Conservation (phyloP, 352 stramenopile genomes). For the Plasmopara viticola region DNA sequence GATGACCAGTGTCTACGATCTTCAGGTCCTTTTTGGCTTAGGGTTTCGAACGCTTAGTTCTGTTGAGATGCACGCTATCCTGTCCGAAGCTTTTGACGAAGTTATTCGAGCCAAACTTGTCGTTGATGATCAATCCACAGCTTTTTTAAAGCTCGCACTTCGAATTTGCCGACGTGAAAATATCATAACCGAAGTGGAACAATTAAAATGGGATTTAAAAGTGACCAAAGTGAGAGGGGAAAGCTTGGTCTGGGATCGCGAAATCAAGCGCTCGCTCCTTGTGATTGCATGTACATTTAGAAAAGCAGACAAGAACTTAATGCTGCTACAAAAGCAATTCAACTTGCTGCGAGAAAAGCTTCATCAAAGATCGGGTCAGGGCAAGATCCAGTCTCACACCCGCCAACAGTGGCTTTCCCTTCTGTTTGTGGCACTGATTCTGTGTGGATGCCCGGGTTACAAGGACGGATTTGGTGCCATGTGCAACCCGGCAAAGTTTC, state of each 20-base stretch:
- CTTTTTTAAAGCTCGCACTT: conserved; percentile 31
- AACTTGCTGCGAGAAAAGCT: conserved; percentile 1
- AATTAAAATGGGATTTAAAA: conserved; percentile 23
- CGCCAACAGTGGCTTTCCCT: conserved; percentile 7
- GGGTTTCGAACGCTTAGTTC: neutral
- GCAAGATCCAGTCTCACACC: neutral
- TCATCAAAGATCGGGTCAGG: neutral
- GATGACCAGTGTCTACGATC: conserved; percentile 32
- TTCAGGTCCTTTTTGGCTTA: conserved; percentile 23
- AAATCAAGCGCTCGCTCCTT: conserved; percentile 27
- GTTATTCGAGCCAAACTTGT: conserved; percentile 26
- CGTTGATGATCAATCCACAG: conserved; percentile 23
- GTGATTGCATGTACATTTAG: conserved; percentile 1
- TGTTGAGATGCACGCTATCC: conserved; percentile 11
- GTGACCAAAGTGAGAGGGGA: conserved; percentile 34
- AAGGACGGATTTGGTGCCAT: conserved; percentile 6
- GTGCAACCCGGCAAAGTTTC: conserved; percentile 6
- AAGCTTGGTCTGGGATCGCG: conserved; percentile 24
- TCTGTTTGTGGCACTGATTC: conserved; percentile 4
- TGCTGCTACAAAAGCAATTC: conserved; percentile 7
- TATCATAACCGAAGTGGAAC: conserved; percentile 12
- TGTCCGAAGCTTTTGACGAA: conserved; percentile 23
- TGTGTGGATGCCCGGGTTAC: conserved; percentile 8
- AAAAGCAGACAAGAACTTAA: neutral
- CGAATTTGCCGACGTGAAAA: conserved; percentile 13